Conservation (phyloP, 2,329 filamentous ascomycete species). For the Neofusicoccum parvum region DNA sequence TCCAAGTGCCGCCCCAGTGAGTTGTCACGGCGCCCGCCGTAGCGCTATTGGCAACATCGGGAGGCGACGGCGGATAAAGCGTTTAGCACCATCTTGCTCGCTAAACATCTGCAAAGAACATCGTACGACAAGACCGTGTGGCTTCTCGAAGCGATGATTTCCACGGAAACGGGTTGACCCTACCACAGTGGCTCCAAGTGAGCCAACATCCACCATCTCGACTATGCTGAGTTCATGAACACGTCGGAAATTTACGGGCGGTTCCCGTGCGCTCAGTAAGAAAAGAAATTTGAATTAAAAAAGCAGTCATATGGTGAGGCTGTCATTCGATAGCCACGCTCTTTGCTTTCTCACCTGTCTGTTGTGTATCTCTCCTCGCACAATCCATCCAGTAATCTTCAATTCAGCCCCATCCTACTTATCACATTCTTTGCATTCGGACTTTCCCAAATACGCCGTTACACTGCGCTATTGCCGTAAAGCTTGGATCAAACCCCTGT, state of each 20-base stretch:
- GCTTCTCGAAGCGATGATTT: not conserved
- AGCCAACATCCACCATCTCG: too few species aligned
- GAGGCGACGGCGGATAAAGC: not conserved
- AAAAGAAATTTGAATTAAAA: too few species aligned
- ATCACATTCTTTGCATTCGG: not conserved
- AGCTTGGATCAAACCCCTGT: not conserved
- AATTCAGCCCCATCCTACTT: not conserved
- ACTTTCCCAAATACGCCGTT: not conserved
- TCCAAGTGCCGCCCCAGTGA: not conserved
- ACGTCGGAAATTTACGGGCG: too few species aligned
- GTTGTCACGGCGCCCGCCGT: not conserved
- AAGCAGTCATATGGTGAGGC: too few species aligned
- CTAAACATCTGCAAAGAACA: too few species aligned
- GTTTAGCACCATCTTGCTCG: not conserved
- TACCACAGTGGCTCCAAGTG: too few species aligned
- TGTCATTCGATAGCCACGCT: too few species aligned
- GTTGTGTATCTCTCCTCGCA: not conserved
- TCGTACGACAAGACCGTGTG: not conserved
- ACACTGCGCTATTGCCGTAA: not conserved
- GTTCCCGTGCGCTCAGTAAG: too few species aligned
- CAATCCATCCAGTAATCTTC: not conserved
- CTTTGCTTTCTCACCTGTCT: not conserved
- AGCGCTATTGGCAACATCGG: not conserved
- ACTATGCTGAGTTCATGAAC: too few species aligned
- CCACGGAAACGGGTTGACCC: too few species aligned